A percentile compares a stretch with the other conserved stretches of the same genome.
phyloP scores from a whole-genome alignment of 169 alveolate genomes.

The Babesia ovis region DNA sequence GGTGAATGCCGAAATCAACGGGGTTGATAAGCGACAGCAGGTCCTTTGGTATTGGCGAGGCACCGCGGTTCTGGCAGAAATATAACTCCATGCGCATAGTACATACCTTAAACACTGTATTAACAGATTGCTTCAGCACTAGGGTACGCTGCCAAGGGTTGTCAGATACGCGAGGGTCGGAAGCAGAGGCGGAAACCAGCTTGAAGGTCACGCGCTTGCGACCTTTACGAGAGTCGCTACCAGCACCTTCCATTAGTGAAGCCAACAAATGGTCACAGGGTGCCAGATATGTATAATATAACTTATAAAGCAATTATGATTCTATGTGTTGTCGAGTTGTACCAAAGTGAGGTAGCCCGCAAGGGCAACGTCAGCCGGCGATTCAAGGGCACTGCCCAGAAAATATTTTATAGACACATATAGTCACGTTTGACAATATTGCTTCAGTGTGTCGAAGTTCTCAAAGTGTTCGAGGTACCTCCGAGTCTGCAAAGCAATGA shows the following conservation, averaged over 20 bases:
- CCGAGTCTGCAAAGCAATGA: conserved; percentile 26
- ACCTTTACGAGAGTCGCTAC: background rate
- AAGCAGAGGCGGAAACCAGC: conserved; percentile 60
- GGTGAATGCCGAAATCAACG: conserved; percentile 60
- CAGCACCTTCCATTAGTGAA: conserved; percentile 12
- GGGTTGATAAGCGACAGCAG: conserved; percentile 39
- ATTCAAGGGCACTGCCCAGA: too few species aligned
- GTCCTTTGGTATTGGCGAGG: conserved; percentile 40
- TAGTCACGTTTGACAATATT: background rate
- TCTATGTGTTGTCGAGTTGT: too few species aligned
- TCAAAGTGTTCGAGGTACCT: conserved; percentile 61
- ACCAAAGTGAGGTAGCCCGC: too few species aligned
- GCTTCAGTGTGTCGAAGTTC: conserved; percentile 23
- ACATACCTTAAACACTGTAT: conserved; percentile 45
- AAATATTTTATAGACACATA: too few species aligned
- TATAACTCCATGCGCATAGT: background rate
- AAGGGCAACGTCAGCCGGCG: too few species aligned
- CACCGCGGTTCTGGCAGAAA: conserved; percentile 30
- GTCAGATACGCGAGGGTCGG: conserved; percentile 39
- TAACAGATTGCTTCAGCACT: conserved; percentile 31
- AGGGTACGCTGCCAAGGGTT: conserved; percentile 58
- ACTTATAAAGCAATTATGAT: too few species aligned
- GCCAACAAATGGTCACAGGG: too few species aligned
- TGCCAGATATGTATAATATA: too few species aligned
- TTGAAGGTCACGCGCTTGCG: conserved; percentile 49